Conservation (phyloP, 2,329 filamentous ascomycete species). For the Coniochaeta hoffmannii region DNA sequence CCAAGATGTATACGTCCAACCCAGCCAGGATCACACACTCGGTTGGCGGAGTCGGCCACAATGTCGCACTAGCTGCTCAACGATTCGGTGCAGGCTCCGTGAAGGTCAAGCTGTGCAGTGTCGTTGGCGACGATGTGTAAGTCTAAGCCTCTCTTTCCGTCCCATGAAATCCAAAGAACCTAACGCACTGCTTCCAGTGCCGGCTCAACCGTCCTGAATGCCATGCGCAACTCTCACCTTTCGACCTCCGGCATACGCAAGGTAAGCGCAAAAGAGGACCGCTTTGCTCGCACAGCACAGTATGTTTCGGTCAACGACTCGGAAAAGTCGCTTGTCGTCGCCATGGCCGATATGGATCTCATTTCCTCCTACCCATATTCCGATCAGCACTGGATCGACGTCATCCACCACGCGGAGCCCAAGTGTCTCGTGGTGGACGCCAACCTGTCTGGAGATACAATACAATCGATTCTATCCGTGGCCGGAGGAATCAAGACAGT, state of each 20-base stretch:
- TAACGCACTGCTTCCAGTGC: constrained; percentile 37
- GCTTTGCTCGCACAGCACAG: constrained; percentile 71
- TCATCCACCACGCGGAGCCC: constrained; percentile 46
- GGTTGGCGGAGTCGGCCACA: constrained; percentile 85
- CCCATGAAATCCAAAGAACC: neutral
- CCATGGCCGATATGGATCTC: constrained; percentile 94
- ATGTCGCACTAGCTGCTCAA: constrained; percentile 80
- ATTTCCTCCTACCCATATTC: constrained; percentile 51
- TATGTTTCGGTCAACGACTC: constrained; percentile 86
- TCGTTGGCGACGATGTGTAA: constrained; percentile 71
- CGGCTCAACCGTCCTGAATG: constrained; percentile 64
- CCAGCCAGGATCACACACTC: constrained; percentile 73
- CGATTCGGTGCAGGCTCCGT: constrained; percentile 46
- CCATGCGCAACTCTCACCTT: constrained; percentile 58
- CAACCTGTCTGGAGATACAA: constrained; percentile 67
- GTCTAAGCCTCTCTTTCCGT: constrained; percentile 16
- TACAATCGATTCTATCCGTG: constrained; percentile 60
- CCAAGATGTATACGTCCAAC: constrained; percentile 66
- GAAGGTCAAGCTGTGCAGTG: constrained; percentile 68
- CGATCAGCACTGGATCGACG: neutral
- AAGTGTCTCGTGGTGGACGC: constrained; percentile 78
- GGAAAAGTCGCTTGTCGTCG: constrained; percentile 76
- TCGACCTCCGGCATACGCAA: constrained; percentile 55
- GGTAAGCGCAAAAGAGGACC: constrained; percentile 38
- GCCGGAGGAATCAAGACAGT: constrained; percentile 35